Conservation (phyloP, 139 green algal genomes). For the Ettlia oleoabundans region DNA sequence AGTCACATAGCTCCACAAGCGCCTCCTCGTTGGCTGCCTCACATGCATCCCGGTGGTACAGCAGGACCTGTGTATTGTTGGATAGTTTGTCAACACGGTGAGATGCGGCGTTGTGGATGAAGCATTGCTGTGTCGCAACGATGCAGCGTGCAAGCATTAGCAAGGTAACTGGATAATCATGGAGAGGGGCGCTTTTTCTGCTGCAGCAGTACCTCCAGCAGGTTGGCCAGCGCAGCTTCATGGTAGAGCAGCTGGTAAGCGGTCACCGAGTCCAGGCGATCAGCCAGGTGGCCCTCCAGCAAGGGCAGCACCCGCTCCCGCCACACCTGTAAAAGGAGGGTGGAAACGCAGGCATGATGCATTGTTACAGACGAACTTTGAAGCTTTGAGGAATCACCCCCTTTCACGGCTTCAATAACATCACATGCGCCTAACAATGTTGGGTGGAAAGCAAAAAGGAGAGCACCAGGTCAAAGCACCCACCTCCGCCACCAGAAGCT, state of each 20-base stretch:
- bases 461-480: neutral
- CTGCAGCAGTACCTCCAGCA: slow-evolving; percentile 78
- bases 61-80: slow-evolving; percentile 55
- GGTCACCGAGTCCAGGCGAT: slow-evolving; percentile 57
- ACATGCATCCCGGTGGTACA: slow-evolving; percentile 71
- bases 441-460: neutral
- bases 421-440: too few relatives aligned
- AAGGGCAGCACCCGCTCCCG: slow-evolving; percentile 73
- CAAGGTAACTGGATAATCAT: too few relatives aligned
- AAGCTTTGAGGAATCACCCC: too few relatives aligned
- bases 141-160: too few relatives aligned
- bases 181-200: neutral
- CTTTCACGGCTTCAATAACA: too few relatives aligned
- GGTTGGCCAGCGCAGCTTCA: slow-evolving; percentile 77
- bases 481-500: slow-evolving; percentile 81
- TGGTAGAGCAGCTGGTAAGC: slow-evolving; percentile 79
- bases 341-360: neutral
- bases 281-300: slow-evolving; percentile 68
- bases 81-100: too few relatives aligned
- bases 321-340: slow-evolving; percentile 85
- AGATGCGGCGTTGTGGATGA: too few relatives aligned
- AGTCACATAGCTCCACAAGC: slow-evolving; percentile 78
- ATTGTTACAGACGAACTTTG: too few relatives aligned
- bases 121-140: too few relatives aligned
- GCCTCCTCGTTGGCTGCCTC: slow-evolving; percentile 72